Evolutionary conservation across 176 grass and related monocot species (phyloP).

Genomic region (Neostapfia colusana): DNA sequence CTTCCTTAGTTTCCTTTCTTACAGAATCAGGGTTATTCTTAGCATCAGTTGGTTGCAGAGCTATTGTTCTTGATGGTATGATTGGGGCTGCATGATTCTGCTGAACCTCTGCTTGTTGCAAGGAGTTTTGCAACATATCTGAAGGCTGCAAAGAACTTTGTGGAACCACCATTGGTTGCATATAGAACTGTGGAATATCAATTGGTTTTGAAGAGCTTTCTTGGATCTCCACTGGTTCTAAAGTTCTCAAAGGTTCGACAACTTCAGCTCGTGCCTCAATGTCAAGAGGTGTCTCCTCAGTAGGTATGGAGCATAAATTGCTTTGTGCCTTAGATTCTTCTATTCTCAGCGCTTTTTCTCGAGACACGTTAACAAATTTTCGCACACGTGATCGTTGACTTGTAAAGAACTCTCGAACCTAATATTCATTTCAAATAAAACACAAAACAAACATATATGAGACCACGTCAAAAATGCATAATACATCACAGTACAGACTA

Average conservation of each 20-base stretch:
- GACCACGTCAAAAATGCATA: conserved; percentile 6
- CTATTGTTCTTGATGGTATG: conserved; percentile 25
- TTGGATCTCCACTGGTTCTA: conserved; percentile 34
- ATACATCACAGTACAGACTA: conserved; percentile 18
- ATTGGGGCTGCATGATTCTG: conserved; percentile 29
- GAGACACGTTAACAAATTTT: conserved; percentile 76
- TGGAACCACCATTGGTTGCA: conserved; percentile 10
- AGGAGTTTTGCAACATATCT: neutral
- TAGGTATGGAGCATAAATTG: conserved; percentile 36
- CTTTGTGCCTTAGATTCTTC: conserved; percentile 43
- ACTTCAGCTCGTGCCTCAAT: conserved; percentile 43
- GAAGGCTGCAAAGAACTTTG: conserved; percentile 7
- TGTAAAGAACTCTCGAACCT: conserved; percentile 91
- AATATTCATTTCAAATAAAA: neutral
- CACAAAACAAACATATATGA: conserved; percentile 1
- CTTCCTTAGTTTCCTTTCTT: conserved; percentile 41
- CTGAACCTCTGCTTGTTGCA: conserved; percentile 20
- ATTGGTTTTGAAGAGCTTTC: conserved; percentile 34
- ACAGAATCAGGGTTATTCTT: conserved; percentile 37
- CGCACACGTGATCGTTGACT: conserved; percentile 76
- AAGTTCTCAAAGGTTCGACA: conserved; percentile 44
- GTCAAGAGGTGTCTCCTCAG: conserved; percentile 38
- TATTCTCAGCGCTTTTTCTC: conserved; percentile 57
- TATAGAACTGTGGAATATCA: neutral
- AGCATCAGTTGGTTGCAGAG: conserved; percentile 39